Conservation (phyloP, 305 asterid species). For the Fraxinus sp. region DNA sequence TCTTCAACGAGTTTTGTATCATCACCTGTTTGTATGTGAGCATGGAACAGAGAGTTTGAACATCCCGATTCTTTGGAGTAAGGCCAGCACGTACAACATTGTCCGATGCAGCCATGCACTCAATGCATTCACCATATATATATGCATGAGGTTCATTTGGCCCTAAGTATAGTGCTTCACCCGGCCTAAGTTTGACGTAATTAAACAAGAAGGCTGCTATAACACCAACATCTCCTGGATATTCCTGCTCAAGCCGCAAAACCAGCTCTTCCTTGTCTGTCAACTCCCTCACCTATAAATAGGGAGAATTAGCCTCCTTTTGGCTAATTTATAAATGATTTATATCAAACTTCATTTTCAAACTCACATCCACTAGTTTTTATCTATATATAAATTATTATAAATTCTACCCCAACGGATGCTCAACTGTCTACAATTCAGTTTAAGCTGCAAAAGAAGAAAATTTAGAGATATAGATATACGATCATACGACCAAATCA, state of each 20-base stretch:
- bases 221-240: conserved; percentile 81
- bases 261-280: conserved; percentile 70
- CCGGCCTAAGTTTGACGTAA: conserved; percentile 70
- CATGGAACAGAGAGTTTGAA: conserved; percentile 84
- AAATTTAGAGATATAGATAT: neutral
- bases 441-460: too few relatives aligned
- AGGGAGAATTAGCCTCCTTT: neutral
- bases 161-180: conserved; percentile 86
- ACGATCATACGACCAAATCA: neutral
- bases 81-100: conserved; percentile 97
- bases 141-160: conserved; percentile 96
- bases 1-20: neutral
- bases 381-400: too few relatives aligned
- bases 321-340: neutral
- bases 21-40: conserved; percentile 92
- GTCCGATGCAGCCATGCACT: conserved; percentile 98
- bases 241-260: conserved; percentile 71
- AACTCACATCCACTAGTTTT: neutral
- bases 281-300: conserved; percentile 50
- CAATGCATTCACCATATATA: conserved; percentile 79
- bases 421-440: neutral
- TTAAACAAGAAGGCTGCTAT: conserved; percentile 75
- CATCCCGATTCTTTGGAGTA: conserved; percentile 85
- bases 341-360: neutral
- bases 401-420: neutral